These are phyloP conservation scores for Neurospora sp. DNA, from an alignment of 495 filamentous ascomycete species.

Conservation along the genomic window DNA sequence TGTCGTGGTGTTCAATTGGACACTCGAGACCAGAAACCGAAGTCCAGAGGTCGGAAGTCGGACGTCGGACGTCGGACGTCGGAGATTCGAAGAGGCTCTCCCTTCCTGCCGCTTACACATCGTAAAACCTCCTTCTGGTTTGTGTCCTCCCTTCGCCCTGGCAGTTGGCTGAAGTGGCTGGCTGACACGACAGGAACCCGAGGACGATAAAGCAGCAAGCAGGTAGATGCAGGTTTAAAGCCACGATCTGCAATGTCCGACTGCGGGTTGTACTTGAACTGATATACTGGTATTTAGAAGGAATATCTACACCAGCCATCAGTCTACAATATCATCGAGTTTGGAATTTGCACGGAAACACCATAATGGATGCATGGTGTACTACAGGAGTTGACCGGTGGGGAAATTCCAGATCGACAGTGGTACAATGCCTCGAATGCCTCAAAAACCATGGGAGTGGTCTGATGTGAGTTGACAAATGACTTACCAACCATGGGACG, in stretches of 20 bases:
- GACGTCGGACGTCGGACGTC: neutral
- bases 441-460: neutral
- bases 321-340: neutral
- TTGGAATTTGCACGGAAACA: neutral
- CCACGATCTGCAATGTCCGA: neutral
- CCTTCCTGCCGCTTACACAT: neutral
- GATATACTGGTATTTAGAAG: neutral
- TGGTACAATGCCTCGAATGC: neutral
- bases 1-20: neutral
- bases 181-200: neutral
- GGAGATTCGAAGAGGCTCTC: neutral
- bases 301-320: neutral
- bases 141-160: neutral
- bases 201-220: neutral
- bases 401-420: neutral
- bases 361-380: neutral
- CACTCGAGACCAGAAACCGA: neutral
- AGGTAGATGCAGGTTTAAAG: neutral
- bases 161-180: neutral
- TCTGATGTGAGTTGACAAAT: neutral
- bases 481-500: neutral
- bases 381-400: neutral
- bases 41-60: neutral
- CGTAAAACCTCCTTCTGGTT: neutral
- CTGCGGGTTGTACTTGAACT: neutral